Evolutionary conservation across 371 early-diverging fungal species (phyloP), one percentile per base, ranked within the genome.

Genomic region (Mycotypha africana): DNA sequence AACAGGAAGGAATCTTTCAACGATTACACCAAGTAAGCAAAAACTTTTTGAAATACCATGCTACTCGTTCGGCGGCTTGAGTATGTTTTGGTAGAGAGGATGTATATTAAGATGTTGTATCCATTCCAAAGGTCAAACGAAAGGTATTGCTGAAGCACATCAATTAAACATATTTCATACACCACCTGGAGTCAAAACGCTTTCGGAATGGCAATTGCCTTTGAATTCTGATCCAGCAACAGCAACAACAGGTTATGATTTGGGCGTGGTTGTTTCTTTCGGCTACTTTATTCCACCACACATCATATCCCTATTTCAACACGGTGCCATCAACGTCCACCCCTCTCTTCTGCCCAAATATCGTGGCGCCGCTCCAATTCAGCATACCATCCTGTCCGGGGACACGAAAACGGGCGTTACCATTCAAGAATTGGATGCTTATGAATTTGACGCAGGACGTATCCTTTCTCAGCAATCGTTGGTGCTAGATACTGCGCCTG

Each of bases 211-310:
- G 70, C 56, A 48, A 34, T 39, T 47, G 38, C 67, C 56, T 36
- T 63, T 58, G 20, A 47, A 23, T 44, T 8, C 30, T 8, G 30
- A 28, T 12, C n/a, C n/a, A n/a, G n/a, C n/a, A n/a, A n/a, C n/a
- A n/a, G n/a, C n/a, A n/a, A n/a, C n/a, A n/a, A 39, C 28, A 37
- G 22, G 25, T 7, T 76, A 50, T 58, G 91, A 94, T 61, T 58
- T 97, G n/a, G 97, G 87, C 4, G 71, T 95, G 0, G 95, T 92
- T 20, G 92, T 93, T 0, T 94, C 94, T 1, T 96, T 93, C 70
- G 92, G 94, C 1, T 87, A 88, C 59, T 94, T 95, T 54, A 57
- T 97, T 19, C 92, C 98, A 0, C 53, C 67, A 3, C 53, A 69
- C 8, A 61, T 95, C 14, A 81, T 95, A 21, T 44, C 65, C 0